Evolutionary conservation across 208 protist genomes (phyloP), one percentile per base, ranked within the genome.

Genomic region (Histomonas meleagridis): DNA sequence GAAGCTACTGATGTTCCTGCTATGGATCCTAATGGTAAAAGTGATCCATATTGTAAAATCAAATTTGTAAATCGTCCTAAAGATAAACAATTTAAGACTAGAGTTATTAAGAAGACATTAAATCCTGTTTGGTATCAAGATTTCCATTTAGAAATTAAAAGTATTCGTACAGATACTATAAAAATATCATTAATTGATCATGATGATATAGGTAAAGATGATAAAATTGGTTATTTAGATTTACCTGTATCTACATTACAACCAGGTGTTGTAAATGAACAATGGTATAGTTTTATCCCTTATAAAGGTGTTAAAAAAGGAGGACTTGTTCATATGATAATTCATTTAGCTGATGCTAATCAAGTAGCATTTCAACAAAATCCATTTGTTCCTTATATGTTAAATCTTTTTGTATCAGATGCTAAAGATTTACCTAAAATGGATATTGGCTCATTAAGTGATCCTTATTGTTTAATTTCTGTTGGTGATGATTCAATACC

Each of bases 111-210:
- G 21, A 79, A 51, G 16, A 43, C 9, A n/a, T 79, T n/a, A 7
- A 79, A 23, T 35, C 70, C 70, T 32, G 70, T 79, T 51, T 79
- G 70, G 70, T 49, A 79, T 43, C 40, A 79, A 43, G 70, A 79
- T 7, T 79, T 79, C 23, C 70, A 79, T 51, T n/a, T 79, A 1
- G 32, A 26, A 43, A 23, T n/a, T 43, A 32, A 72, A 72, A 32
- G 40, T 43, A 7, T n/a, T 43, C 9, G 7, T 43, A 72, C 40
- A 16, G 65, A 72, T 72, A 72, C 65, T 14, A 43, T 72, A 28
- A 72, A 26, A 35, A 32, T 72, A 72, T 72, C 40, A 18, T 72
- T 72, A 43, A 72, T 43, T 12, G 65, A 72, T 72, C 32, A 72
- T 43, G 70, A 79, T 18, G 40, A 79, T 23, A 40, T 23, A 32